A percentile compares a stretch with the other conserved stretches of the same genome.
These are phyloP conservation scores for Hippophae rhamnoides DNA, from an alignment of 306 rosid species.

Conservation along the genomic window DNA sequence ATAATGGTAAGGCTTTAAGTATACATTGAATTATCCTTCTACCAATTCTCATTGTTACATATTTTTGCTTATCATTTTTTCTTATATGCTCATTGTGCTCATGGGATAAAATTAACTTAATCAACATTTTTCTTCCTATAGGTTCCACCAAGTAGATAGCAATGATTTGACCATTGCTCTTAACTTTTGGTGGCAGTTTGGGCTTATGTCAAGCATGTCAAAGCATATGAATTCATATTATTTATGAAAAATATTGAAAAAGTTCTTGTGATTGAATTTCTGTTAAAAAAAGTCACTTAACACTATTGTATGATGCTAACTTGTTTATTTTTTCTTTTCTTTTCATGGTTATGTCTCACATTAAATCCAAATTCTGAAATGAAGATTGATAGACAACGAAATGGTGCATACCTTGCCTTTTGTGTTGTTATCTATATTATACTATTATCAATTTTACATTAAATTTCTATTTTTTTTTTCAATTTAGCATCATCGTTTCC, in stretches of 20 bases:
- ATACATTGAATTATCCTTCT: too few relatives aligned
- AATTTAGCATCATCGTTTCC: background rate
- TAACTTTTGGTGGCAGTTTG: constrained; percentile 91
- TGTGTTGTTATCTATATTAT: background rate
- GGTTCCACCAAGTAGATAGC: constrained; percentile 95
- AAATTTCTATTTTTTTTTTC: background rate
- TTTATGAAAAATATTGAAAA: constrained; percentile 76
- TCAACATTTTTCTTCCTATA: constrained; percentile 15
- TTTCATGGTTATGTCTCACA: constrained; percentile 21
- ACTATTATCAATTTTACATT: background rate
- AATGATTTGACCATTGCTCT: constrained; percentile 81
- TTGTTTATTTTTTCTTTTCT: constrained; percentile 13
- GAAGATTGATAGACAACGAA: constrained; percentile 76
- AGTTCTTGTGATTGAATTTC: constrained; percentile 41
- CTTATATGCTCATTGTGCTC: background rate
- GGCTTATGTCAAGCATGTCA: constrained; percentile 50
- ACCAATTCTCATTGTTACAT: background rate
- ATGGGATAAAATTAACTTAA: background rate
- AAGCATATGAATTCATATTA: constrained; percentile 92
- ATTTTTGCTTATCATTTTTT: background rate
- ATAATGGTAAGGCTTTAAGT: too few relatives aligned
- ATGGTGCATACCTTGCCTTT: constrained; percentile 46
- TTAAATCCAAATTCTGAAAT: constrained; percentile 25
- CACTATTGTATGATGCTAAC: constrained; percentile 30
- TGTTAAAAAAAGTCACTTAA: constrained; percentile 5